Evolutionary conservation across 305 asterid genomes (phyloP).

Genomic region (Salvia sclarea): DNA sequence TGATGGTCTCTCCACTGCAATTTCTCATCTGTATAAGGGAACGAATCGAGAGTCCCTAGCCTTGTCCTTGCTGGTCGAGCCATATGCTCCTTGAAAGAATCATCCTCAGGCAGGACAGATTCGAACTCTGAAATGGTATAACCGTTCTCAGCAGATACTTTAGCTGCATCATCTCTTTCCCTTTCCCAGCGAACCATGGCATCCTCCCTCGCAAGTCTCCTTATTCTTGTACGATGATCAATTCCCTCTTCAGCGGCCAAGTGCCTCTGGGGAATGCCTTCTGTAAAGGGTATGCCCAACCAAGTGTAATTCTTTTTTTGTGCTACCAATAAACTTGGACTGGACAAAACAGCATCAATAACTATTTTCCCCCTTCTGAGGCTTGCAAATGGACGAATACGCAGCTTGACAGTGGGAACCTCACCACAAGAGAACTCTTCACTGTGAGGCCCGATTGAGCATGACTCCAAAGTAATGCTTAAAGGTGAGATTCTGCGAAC

Average conservation of each 20-base stretch:
- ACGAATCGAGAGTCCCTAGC: constrained; percentile 55
- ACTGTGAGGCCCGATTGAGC: constrained; percentile 85
- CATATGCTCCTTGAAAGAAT: constrained; percentile 49
- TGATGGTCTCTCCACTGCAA: constrained; percentile 95
- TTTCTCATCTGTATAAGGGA: constrained; percentile 72
- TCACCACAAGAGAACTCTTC: constrained; percentile 96
- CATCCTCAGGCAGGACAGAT: constrained; percentile 52
- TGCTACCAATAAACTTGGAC: constrained; percentile 76
- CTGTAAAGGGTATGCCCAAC: constrained; percentile 90
- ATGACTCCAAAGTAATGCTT: constrained; percentile 91
- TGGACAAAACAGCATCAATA: constrained; percentile 77
- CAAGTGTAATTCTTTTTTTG: constrained; percentile 87
- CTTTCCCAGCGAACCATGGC: constrained; percentile 65
- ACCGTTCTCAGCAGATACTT: constrained; percentile 76
- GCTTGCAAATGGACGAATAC: constrained; percentile 90
- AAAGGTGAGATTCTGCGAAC: constrained; percentile 87
- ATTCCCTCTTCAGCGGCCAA: constrained; percentile 90
- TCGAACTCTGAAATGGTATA: constrained; percentile 61
- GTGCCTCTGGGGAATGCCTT: constrained; percentile 62
- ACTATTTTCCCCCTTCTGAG: constrained; percentile 90
- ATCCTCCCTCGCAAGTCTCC: constrained; percentile 90
- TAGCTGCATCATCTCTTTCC: constrained; percentile 84
- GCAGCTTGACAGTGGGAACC: constrained; percentile 75
- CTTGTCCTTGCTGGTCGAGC: constrained; percentile 53
- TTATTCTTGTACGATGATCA: constrained; percentile 80